These are phyloP conservation scores for Heterobasidion occidentale DNA, from an alignment of 1,284 basidiomycete genomes.

Conservation along the genomic window DNA sequence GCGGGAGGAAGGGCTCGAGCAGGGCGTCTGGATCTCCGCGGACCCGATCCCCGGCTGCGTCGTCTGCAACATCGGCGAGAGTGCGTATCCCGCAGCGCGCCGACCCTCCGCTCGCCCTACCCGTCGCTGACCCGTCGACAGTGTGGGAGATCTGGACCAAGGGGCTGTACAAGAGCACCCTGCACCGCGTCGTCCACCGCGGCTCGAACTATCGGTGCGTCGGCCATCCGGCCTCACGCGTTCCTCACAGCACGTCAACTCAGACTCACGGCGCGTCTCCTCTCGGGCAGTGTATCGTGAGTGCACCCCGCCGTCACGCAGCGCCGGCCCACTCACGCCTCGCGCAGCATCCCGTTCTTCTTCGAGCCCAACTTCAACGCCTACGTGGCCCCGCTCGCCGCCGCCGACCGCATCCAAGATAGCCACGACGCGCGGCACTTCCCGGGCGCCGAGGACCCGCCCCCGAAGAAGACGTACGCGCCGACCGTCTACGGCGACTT, in stretches of 20 bases:
- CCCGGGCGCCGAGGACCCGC: constrained; percentile 6
- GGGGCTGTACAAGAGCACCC: constrained; percentile 68
- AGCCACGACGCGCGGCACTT: constrained; percentile 8
- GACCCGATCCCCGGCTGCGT: constrained; percentile 73
- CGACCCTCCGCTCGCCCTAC: not conserved
- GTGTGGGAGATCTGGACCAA: constrained; percentile 86
- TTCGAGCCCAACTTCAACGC: constrained; percentile 80
- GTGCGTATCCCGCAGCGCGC: constrained; percentile 32
- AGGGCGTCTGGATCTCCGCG: constrained; percentile 71
- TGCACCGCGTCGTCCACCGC: constrained; percentile 73
- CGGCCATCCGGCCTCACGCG: not conserved
- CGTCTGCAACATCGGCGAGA: constrained; percentile 81
- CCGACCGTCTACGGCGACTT: constrained; percentile 71
- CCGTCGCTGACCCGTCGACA: constrained; percentile 15
- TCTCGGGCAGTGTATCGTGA: not conserved
- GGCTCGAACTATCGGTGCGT: constrained; percentile 64
- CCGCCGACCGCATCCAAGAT: constrained; percentile 40
- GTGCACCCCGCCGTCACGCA: not conserved
- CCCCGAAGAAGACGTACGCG: constrained; percentile 24
- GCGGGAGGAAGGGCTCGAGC: constrained; percentile 40
- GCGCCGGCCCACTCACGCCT: not conserved
- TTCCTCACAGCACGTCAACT: not conserved
- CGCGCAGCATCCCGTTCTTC: constrained; percentile 71
- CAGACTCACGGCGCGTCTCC: no score
- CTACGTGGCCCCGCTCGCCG: constrained; percentile 48